Base-by-base conservation (phyloP, 1,284 basidiomycete genomes). In the Thecaphora thlaspeos region DNA sequence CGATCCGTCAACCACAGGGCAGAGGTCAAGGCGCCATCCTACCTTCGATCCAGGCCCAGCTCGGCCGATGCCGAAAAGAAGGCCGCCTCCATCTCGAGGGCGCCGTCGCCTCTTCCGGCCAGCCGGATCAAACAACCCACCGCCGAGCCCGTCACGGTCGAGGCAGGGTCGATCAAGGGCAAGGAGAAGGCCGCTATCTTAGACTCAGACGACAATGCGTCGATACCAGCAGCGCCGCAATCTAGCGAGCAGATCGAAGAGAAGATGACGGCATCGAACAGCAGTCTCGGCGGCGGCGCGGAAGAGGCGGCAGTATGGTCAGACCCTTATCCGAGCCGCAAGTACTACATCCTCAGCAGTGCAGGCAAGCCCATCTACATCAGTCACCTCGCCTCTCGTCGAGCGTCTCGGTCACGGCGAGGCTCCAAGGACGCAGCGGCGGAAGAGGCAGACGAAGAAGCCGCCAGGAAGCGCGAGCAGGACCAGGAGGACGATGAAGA, bases 381-480 rank as follows among this genome's bases (percentile, higher is more conserved):
- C 41, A 64, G 61, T 3, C 57, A 70, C 39, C 18, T 65, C 48
- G 22, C 53, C 43, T n/a, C 51, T 46, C 19, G 41, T 26, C 24
- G 19, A 46, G 19, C 47, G 46, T 17, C 47, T 42, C 15, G 52
- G 47, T 23, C 48, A 34, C 28, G 47, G 46, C 10, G 43, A 42
- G 26, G 26, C 11, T 28, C 26, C 7, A 5, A 11, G 7, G 26
- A 28, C 11, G 26, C 26, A 34, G 41, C 50, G 24, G 58, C 61
- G 22, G 54, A 54, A 71, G 56, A 78, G 39, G 41, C 50, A 24
- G 58, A 66, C 22, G 54, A 54, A 71, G 56, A 78, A 37, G 74
- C 79, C 34, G 73, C 75, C 43, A 78, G 80, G 23, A 81, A 89
- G 57, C 83, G 23, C 14, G 30, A 49, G 23, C 43, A 43, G 26